phyloP scores from a whole-genome alignment of 2,329 filamentous ascomycete species.

The Cladosporium sphaerospermum region DNA sequence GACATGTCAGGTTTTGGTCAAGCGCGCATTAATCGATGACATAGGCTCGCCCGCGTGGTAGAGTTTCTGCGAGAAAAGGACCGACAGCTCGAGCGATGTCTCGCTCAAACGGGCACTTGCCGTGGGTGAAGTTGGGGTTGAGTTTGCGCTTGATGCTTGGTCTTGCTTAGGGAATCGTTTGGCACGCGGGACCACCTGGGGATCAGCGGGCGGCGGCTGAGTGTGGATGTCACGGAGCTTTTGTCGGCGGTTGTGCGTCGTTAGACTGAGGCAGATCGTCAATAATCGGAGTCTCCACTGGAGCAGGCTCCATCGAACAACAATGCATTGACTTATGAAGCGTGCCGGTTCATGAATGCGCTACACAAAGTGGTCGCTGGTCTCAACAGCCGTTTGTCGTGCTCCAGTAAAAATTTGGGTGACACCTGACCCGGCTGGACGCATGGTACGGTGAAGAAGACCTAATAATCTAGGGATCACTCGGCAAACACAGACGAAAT shows the following conservation, averaged over 20 bases:
- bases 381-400: no score
- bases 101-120: background rate
- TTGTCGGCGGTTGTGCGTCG: background rate
- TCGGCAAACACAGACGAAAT: no score
- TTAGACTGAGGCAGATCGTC: background rate
- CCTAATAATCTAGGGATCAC: no score
- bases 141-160: conserved; percentile 9
- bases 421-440: no score
- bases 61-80: conserved; percentile 7
- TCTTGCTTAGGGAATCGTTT: background rate
- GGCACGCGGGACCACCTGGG: background rate
- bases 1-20: background rate
- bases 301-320: no score
- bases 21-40: background rate
- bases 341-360: no score
- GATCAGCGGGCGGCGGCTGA: background rate
- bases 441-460: no score
- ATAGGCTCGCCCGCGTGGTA: background rate
- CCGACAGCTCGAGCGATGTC: background rate
- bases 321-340: no score
- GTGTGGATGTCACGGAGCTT: background rate
- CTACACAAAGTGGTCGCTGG: no score
- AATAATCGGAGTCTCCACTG: no score
- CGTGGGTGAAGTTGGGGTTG: conserved; percentile 6
- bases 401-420: no score